phyloP scores from a whole-genome alignment of 305 asterid genomes.

The Fraxinus sp. region DNA sequence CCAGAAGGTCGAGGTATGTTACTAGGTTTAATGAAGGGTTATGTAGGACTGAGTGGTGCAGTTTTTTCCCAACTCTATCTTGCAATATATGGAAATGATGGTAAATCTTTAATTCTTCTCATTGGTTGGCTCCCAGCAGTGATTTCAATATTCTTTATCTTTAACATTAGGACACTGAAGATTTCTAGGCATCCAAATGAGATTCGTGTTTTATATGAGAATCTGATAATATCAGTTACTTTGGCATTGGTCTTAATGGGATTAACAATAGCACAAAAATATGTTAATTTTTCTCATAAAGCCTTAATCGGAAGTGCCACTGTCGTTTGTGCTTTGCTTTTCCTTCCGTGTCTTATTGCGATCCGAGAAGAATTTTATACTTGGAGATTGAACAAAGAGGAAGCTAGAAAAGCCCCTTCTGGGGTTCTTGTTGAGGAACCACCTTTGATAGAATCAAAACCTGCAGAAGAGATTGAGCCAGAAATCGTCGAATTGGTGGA shows the following conservation, averaged over 20 bases:
- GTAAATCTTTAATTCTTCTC: slow-evolving; percentile 37
- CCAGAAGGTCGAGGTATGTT: slow-evolving; percentile 47
- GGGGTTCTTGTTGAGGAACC: slow-evolving; percentile 29
- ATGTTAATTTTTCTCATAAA: slow-evolving; percentile 31
- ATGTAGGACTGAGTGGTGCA: slow-evolving; percentile 52
- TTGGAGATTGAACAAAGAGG: slow-evolving; percentile 28
- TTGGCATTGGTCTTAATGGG: slow-evolving; percentile 43
- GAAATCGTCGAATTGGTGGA: slow-evolving; percentile 18
- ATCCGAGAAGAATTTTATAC: slow-evolving; percentile 35
- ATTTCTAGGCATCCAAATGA: slow-evolving; percentile 37
- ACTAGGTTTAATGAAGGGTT: slow-evolving; percentile 53
- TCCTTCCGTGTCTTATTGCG: slow-evolving; percentile 33
- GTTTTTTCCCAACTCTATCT: slow-evolving; percentile 43
- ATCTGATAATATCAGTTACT: slow-evolving; percentile 32
- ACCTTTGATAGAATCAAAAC: not conserved
- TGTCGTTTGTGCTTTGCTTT: slow-evolving; percentile 39
- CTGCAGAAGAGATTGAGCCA: not conserved
- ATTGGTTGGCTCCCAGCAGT: slow-evolving; percentile 52
- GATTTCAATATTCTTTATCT: slow-evolving; percentile 32
- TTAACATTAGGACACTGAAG: slow-evolving; percentile 34
- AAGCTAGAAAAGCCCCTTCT: slow-evolving; percentile 1
- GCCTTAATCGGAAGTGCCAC: slow-evolving; percentile 35
- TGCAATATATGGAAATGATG: slow-evolving; percentile 41
- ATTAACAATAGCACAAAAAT: slow-evolving; percentile 42
- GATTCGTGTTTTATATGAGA: slow-evolving; percentile 29